These are phyloP conservation scores for Psilocybe mexicana DNA, from an alignment of 1,284 basidiomycete species.

Conservation along the genomic window DNA sequence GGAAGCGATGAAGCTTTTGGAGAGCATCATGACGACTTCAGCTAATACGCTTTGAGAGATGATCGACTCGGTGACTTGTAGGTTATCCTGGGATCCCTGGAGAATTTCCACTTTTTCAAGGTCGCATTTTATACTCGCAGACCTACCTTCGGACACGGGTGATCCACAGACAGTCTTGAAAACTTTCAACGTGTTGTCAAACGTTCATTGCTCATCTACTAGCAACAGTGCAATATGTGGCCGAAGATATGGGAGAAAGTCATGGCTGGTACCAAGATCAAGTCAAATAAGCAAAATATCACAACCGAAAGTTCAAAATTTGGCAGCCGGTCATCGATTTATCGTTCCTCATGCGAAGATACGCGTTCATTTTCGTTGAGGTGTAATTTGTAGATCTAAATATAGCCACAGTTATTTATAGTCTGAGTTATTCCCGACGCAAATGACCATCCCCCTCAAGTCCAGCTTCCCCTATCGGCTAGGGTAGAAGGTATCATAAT, in stretches of 20 bases:
- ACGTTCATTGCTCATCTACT: not conserved
- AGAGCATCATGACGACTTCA: slow-evolving; percentile 17
- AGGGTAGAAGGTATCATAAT: not conserved
- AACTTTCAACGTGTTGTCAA: not conserved
- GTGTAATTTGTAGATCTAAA: not conserved
- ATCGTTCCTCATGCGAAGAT: slow-evolving; percentile 3
- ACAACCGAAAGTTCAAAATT: slow-evolving; percentile 2
- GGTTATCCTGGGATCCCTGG: not conserved
- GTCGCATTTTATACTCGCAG: too few species aligned
- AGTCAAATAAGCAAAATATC: not conserved
- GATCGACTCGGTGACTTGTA: not conserved
- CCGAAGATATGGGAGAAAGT: not conserved
- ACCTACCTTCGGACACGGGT: too few species aligned
- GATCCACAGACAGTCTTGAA: not conserved
- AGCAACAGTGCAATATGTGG: not conserved
- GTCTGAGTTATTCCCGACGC: too few species aligned
- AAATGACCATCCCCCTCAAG: not conserved
- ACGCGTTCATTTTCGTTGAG: not conserved
- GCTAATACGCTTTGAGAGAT: not conserved
- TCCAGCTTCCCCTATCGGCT: not conserved
- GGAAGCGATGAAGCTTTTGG: slow-evolving; percentile 15
- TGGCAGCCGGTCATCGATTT: slow-evolving; percentile 1
- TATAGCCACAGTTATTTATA: too few species aligned
- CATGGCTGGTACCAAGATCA: not conserved
- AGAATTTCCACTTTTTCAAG: not conserved